Percentiles rank a stretch among this genome's conserved stretches.
phyloP scores from a whole-genome alignment of 2,329 filamentous ascomycete species.

The Scedosporium aurantiacum region DNA sequence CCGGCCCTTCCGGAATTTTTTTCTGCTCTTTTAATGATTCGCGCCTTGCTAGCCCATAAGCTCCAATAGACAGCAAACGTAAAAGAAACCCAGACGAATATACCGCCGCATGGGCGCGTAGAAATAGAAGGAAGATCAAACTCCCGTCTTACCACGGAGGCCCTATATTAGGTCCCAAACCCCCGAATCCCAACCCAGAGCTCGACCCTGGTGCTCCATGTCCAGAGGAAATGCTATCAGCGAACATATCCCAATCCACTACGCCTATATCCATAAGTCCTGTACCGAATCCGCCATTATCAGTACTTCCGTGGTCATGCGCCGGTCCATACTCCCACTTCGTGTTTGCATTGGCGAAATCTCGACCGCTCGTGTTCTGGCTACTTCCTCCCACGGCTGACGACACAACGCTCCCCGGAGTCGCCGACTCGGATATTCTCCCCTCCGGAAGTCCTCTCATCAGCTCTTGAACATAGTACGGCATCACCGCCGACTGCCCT shows the following conservation, averaged over 20 bases:
- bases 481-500: background rate
- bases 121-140: background rate
- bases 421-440: background rate
- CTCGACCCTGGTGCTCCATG: background rate
- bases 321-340: background rate
- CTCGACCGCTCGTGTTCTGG: background rate
- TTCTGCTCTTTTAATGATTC: too few relatives aligned
- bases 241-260: slow-evolving; percentile 6
- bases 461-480: background rate
- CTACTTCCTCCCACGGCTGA: background rate
- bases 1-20: background rate
- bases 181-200: background rate
- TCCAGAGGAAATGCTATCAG: slow-evolving; percentile 1
- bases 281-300: background rate
- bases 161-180: slow-evolving; percentile 1
- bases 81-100: too few relatives aligned
- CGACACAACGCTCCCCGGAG: background rate
- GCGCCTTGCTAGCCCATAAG: too few relatives aligned
- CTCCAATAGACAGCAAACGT: too few relatives aligned
- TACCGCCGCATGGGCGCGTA: background rate
- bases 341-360: background rate
- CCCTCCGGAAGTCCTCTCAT: slow-evolving; percentile 1
- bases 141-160: background rate
- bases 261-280: slow-evolving; percentile 2
- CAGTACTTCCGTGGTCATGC: background rate